Evolutionary conservation across 768 basidiomycete species (phyloP).

Genomic region (Inosperma sp.): DNA sequence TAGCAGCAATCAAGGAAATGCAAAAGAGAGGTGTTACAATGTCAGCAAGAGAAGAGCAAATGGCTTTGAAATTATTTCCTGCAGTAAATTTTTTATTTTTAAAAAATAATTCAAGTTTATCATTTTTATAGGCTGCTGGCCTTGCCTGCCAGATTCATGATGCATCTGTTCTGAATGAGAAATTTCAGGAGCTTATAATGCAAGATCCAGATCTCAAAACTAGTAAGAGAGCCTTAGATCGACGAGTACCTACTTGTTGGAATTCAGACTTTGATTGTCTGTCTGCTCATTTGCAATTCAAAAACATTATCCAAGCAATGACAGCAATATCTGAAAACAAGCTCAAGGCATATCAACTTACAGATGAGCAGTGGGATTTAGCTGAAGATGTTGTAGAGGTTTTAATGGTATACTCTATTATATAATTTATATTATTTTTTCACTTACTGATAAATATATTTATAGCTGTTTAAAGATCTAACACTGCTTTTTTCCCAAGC

Average conservation of each 20-base stretch:
- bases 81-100: constrained; percentile 11
- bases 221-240: constrained; percentile 24
- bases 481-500: constrained; percentile 25
- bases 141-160: constrained; percentile 26
- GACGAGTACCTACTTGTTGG: no score
- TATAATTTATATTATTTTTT: neutral
- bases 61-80: constrained; percentile 20
- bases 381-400: constrained; percentile 23
- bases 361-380: constrained; percentile 22
- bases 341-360: constrained; percentile 20
- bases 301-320: constrained; percentile 20
- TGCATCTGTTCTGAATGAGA: constrained; percentile 17
- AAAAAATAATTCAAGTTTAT: neutral
- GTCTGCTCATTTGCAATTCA: constrained; percentile 23
- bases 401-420: constrained; percentile 16
- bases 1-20: constrained; percentile 11
- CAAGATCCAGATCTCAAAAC: constrained; percentile 10
- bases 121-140: constrained; percentile 12
- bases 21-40: constrained; percentile 3
- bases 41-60: constrained; percentile 4
- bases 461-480: constrained; percentile 18
- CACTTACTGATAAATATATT: constrained; percentile 18
- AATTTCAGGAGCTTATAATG: constrained; percentile 22
- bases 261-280: constrained; percentile 28
- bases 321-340: constrained; percentile 12